Base-by-base conservation (phyloP, 2,329 filamentous ascomycete genomes). In the Metarhizium sp. region DNA sequence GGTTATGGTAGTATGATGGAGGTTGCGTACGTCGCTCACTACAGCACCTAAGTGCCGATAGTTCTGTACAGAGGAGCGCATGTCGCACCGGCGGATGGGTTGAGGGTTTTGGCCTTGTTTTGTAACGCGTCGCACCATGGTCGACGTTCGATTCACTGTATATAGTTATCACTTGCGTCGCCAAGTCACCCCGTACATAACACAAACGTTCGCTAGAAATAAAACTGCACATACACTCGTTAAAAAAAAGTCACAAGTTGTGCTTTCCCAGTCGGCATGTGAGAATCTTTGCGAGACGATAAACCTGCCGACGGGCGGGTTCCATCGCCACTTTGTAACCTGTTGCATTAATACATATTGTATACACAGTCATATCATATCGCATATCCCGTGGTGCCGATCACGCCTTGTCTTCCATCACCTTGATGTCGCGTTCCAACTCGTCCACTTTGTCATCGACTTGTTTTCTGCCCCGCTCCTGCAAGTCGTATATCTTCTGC, bases 1-100 rank as follows among this genome's bases (percentile, higher is more conserved):
- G 73, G 77, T 32, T 74, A 63, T 18, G 75, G 72, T 45, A 74
- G 68, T 62, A 75, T 76, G 67, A 75, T 81, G 73, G 78, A 81
- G 63, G 71, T 79, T 29, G 72, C 69, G 49, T 80, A 80, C 57
- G 75, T 80, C 16, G 76, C 75, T 32, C 70, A 74, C 14, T 75
- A 73, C 53, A 53, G 53, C 48, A 59, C 57, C 10, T 60, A 57
- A 49, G 40, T 46, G 25, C 3, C 25, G 4, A 30, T 45, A 36
- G 1, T 13, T 29, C 4, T 53, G 10, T 25, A 10, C 6, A 45
- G 1, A 7, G 11, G 14, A 45, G 18, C 18, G 10, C 32, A 11
- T 34, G 6, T 20, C 18, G 7, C 8, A 25, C 18, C 11, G 42
- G 42, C 11, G 42, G 42, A 20, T 45, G n/a, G 16, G 2, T 6